Conservation (phyloP, 345 rosid genomes). For the rapeseed (Brassica napus) region DNA sequence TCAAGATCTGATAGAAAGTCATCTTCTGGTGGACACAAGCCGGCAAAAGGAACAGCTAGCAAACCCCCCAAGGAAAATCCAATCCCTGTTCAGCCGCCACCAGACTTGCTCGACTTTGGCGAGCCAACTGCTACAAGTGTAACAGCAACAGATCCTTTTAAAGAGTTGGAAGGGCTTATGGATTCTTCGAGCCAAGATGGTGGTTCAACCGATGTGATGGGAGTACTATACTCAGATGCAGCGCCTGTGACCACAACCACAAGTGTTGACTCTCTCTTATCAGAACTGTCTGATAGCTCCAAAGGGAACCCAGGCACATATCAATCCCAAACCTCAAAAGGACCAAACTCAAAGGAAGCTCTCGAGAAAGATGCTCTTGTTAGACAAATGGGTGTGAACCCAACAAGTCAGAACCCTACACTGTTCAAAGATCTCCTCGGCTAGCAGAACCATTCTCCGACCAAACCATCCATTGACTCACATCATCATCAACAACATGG, state of each 20-base stretch:
- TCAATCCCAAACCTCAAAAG: conserved; percentile 50
- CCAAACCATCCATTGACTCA: conserved; percentile 14
- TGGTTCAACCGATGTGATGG: conserved; percentile 39
- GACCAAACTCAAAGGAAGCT: conserved; percentile 65
- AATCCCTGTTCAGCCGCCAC: conserved; percentile 60
- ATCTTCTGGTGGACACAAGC: conserved; percentile 57
- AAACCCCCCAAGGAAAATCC: conserved; percentile 48
- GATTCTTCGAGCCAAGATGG: conserved; percentile 49
- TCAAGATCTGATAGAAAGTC: conserved; percentile 59
- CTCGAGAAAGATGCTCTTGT: conserved; percentile 88
- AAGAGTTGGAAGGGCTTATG: conserved; percentile 79
- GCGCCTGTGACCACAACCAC: conserved; percentile 40
- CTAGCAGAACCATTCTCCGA: conserved; percentile 38
- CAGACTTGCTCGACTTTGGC: conserved; percentile 89
- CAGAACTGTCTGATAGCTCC: conserved; percentile 39
- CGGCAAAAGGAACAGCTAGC: conserved; percentile 47
- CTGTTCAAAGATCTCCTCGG: conserved; percentile 83
- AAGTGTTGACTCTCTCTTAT: conserved; percentile 36
- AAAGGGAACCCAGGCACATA: conserved; percentile 29
- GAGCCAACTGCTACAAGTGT: conserved; percentile 52
- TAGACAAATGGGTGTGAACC: conserved; percentile 93
- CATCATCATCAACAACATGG: conserved; percentile 1
- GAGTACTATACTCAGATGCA: conserved; percentile 47
- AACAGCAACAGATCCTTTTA: conserved; percentile 70
- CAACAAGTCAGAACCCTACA: conserved; percentile 78